A percentile compares a stretch with the other conserved stretches of the same genome.
phyloP scores from a whole-genome alignment of 495 filamentous ascomycete species.

The Penicillium arizonense region DNA sequence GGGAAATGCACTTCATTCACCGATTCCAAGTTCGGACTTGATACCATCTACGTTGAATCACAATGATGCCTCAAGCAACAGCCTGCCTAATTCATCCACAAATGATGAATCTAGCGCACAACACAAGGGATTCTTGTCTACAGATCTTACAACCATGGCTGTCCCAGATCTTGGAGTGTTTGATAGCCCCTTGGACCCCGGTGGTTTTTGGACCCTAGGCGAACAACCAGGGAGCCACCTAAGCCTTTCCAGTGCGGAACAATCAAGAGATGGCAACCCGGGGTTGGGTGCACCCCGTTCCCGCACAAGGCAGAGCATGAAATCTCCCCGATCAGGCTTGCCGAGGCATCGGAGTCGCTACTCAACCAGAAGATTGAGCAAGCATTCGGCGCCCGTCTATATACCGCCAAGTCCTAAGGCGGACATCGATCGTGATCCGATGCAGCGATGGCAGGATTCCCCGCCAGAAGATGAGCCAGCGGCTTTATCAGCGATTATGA shows the following conservation, averaged over 20 bases:
- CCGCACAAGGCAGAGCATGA: background rate
- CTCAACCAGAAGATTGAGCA: background rate
- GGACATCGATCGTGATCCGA: conserved; percentile 34
- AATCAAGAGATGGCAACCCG: background rate
- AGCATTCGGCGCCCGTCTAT: background rate
- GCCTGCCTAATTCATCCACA: too few species aligned
- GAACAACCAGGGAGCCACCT: background rate
- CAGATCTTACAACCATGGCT: background rate
- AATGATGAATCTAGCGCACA: background rate
- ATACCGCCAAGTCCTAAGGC: background rate
- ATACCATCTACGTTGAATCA: background rate
- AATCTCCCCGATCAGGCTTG: background rate
- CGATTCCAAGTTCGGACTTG: background rate
- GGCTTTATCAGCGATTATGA: conserved; percentile 65
- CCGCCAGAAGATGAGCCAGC: conserved; percentile 80
- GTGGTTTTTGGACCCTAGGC: background rate
- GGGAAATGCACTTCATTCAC: background rate
- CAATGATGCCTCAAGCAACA: background rate
- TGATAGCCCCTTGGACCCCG: background rate
- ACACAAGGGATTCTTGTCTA: background rate
- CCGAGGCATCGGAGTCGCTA: background rate
- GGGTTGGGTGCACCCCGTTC: background rate
- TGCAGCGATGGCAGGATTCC: conserved; percentile 74
- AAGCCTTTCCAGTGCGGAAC: background rate
- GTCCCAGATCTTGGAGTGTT: background rate